Conservation (phyloP, 2,329 filamentous ascomycete genomes). For the Pseudogymnoascus sp. region DNA sequence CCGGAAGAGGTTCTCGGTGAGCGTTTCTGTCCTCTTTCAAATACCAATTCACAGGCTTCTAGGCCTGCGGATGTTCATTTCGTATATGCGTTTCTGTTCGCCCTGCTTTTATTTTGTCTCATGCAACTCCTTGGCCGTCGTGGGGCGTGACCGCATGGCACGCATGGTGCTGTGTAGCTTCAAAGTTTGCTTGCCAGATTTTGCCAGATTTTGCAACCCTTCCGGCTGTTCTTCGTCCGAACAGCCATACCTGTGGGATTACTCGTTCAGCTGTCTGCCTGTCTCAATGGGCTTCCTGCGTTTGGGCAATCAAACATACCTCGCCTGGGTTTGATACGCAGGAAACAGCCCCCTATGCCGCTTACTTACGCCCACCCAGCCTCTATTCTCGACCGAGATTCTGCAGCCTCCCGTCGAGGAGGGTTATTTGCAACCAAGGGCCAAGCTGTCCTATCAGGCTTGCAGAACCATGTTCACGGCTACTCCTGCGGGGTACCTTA, state of each 20-base stretch:
- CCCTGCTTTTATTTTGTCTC: background rate
- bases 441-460: background rate
- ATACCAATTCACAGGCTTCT: background rate
- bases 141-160: background rate
- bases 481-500: background rate
- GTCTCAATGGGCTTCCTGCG: background rate
- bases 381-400: background rate
- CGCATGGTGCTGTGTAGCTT: slow-evolving; percentile 1
- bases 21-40: slow-evolving; percentile 8
- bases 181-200: background rate
- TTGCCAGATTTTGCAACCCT: background rate
- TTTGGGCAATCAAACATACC: background rate
- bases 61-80: background rate
- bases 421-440: background rate
- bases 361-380: slow-evolving; percentile 5
- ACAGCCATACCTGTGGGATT: background rate
- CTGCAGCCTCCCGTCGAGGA: background rate
- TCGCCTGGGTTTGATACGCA: background rate
- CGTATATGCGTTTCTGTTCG: background rate
- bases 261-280: background rate
- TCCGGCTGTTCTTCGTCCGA: background rate
- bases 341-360: background rate
- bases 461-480: background rate
- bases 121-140: background rate
- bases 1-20: background rate